Percentiles rank a stretch among this genome's conserved stretches.
phyloP scores from a whole-genome alignment of 257 asterid genomes.

The Verbena officinalis region DNA sequence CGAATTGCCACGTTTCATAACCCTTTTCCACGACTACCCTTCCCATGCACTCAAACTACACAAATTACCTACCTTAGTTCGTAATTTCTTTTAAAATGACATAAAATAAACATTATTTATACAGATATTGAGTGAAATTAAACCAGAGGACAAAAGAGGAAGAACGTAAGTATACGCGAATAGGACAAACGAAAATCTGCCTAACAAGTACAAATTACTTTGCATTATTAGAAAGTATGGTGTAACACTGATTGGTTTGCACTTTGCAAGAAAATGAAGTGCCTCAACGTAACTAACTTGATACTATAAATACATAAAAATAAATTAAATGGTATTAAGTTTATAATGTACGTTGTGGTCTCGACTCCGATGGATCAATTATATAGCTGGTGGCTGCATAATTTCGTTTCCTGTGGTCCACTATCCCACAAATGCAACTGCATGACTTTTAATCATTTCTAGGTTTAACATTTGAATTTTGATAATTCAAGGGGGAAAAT shows the following conservation, averaged over 20 bases:
- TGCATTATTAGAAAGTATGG: background rate
- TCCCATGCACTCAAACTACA: background rate
- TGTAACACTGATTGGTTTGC: background rate
- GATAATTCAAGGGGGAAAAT: background rate
- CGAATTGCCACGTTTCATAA: constrained; percentile 46
- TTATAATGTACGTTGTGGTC: background rate
- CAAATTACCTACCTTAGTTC: too few relatives aligned
- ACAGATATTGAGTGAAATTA: too few relatives aligned
- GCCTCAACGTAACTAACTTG: constrained; percentile 11
- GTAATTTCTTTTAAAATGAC: too few relatives aligned
- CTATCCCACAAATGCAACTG: constrained; percentile 10
- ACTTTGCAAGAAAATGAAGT: background rate
- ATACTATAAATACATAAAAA: too few relatives aligned
- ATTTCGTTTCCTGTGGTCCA: constrained; percentile 34
- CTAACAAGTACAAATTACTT: background rate
- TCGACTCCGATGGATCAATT: background rate
- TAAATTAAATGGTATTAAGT: background rate
- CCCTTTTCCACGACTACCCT: background rate
- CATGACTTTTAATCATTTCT: constrained; percentile 8
- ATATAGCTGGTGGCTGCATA: constrained; percentile 10
- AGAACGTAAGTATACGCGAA: background rate
- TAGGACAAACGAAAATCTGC: background rate
- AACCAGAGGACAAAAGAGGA: background rate
- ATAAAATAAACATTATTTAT: too few relatives aligned
- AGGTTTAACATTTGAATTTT: background rate